Base-by-base conservation (phyloP, 208 protist genomes). In the Angomonas ambiguus region DNA sequence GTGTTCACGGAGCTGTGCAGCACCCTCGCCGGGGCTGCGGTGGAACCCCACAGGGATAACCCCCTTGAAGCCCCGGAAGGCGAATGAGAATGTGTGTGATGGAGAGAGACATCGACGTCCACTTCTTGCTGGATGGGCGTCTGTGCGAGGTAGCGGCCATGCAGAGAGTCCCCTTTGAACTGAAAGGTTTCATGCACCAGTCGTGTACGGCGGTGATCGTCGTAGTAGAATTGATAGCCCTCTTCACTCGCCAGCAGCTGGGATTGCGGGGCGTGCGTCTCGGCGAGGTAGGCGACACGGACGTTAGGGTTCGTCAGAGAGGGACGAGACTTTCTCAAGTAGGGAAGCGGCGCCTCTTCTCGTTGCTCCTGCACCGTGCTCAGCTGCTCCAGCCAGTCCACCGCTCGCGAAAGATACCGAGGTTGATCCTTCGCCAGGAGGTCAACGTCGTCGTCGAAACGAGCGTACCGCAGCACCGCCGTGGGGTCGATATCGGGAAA, bases 111-210 rank as follows among this genome's bases (percentile, higher is more conserved):
- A 25, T 72, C 80, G 25, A 67, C 65, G 22, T 71, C 59, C 10
- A 95, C 82, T 49, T 95, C 90, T 31, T 63, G 76, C 63, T 95
- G 89, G 5, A 91, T 16, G 2, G 90, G 87, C 49, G 77, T 74
- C 67, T 87, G 80, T 0, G 87, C 84, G 25, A 95, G 72, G 61
- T 82, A 92, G 35, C 74, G 76, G 31, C 72, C 76, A 67, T 88
- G 79, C 27, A 93, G 62, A 18, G 88, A 82, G 58, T 90, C 83
- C n/a, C 79, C 85, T 3, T 51, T 67, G 72, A 88, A 85, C 16
- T 71, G 72, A 55, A 90, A 95, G 18, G 80, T 90, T 65, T 95
- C 90, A 49, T 82, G 65, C 6, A 95, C 90, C 65, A 92, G 74
- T 24, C 90, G 84, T 53, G 70, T 84, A 22, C 33, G 53, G 11